Percentiles rank a stretch among this genome's conserved stretches.
Conservation (phyloP, 306 rosid species). For the Ammopiptanthus mongolicus region DNA sequence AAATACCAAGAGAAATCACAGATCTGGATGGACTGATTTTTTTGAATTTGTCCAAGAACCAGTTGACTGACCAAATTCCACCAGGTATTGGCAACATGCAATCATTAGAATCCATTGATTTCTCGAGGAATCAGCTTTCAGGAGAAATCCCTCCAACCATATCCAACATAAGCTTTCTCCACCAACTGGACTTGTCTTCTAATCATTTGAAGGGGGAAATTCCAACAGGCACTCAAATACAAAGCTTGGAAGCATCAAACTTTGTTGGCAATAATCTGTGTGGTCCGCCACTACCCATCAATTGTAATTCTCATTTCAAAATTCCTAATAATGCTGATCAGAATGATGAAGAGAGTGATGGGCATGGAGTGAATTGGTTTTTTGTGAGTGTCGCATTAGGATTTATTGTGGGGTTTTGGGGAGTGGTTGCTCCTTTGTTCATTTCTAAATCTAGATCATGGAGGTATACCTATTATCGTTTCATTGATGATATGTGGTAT, state of each 20-base stretch:
- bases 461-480: not conserved
- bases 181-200: slow-evolving; percentile 26
- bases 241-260: slow-evolving; percentile 20
- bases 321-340: not conserved
- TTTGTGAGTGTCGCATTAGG: not conserved
- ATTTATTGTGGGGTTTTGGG: not conserved
- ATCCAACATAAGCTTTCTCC: slow-evolving; percentile 1
- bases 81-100: slow-evolving; percentile 6
- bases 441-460: not conserved
- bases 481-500: not conserved
- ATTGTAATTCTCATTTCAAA: not conserved
- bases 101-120: slow-evolving; percentile 4
- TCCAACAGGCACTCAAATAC: slow-evolving; percentile 29
- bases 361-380: not conserved
- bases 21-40: not conserved
- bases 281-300: slow-evolving; percentile 1
- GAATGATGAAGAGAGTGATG: not conserved
- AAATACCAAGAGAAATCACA: slow-evolving; percentile 7
- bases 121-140: slow-evolving; percentile 24
- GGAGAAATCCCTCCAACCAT: slow-evolving; percentile 30
- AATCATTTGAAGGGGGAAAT: slow-evolving; percentile 24
- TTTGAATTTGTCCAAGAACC: slow-evolving; percentile 29
- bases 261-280: slow-evolving; percentile 19
- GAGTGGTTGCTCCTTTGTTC: not conserved
- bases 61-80: slow-evolving; percentile 21